phyloP scores from a whole-genome alignment of 2,329 filamentous ascomycete species.

The Verticillium klebahnii region DNA sequence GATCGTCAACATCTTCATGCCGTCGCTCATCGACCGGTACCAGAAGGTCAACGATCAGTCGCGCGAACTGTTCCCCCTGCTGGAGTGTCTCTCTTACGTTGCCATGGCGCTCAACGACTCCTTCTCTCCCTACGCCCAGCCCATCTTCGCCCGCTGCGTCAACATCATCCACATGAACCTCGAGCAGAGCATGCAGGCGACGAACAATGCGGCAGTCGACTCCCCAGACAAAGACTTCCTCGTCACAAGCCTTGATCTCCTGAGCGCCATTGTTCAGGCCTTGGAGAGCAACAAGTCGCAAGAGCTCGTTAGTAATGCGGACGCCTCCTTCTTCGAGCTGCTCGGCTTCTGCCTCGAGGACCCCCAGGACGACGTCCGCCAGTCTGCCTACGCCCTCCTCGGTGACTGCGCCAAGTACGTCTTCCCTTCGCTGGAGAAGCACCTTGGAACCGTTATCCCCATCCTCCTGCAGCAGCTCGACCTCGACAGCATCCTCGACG shows the following conservation, averaged over 20 bases:
- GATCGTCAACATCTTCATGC: constrained; percentile 85
- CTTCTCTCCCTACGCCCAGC: constrained; percentile 80
- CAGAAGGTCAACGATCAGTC: constrained; percentile 83
- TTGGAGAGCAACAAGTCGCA: constrained; percentile 68
- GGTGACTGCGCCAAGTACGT: constrained; percentile 94
- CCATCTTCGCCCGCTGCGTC: constrained; percentile 84
- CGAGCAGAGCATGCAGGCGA: constrained; percentile 69
- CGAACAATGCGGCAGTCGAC: constrained; percentile 64
- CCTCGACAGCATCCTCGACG: constrained; percentile 68
- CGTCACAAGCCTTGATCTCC: constrained; percentile 86
- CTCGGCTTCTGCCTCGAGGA: constrained; percentile 92
- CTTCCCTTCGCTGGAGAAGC: constrained; percentile 73
- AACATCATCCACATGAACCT: constrained; percentile 90
- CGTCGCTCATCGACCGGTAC: constrained; percentile 84
- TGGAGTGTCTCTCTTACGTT: constrained; percentile 96
- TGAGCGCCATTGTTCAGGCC: constrained; percentile 91
- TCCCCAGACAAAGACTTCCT: constrained; percentile 94
- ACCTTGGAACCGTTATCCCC: constrained; percentile 69
- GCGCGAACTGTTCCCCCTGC: constrained; percentile 84
- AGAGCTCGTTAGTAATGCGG: constrained; percentile 70
- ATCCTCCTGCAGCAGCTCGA: constrained; percentile 86
- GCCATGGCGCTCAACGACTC: constrained; percentile 76
- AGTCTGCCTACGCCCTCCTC: constrained; percentile 91
- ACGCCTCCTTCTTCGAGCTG: constrained; percentile 85
- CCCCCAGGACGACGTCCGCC: constrained; percentile 82